These are phyloP conservation scores for Scutellaria galericulata DNA, from an alignment of 257 asterid species.

Conservation along the genomic window DNA sequence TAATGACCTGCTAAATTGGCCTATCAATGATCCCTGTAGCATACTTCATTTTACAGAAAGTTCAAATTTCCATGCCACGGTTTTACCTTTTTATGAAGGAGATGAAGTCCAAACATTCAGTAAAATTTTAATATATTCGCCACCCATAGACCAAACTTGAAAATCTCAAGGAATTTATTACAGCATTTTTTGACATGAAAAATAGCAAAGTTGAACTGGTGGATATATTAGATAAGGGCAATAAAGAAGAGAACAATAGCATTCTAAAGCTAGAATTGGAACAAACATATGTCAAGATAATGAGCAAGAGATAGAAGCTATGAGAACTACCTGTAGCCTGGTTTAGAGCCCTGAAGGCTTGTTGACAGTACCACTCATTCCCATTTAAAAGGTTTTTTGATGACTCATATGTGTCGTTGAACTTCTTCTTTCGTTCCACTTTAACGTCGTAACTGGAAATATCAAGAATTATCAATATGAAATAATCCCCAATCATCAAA, in stretches of 20 bases:
- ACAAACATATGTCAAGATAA: background rate
- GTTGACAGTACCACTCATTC: constrained; percentile 95
- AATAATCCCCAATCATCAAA: constrained; percentile 27
- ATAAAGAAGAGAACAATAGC: background rate
- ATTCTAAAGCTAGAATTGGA: constrained; percentile 9
- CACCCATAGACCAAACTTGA: background rate
- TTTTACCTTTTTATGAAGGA: background rate
- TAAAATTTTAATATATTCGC: background rate
- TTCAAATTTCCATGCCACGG: background rate
- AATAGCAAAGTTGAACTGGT: background rate
- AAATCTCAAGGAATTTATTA: background rate
- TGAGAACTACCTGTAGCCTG: constrained; percentile 83
- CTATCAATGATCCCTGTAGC: background rate
- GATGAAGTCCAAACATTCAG: background rate
- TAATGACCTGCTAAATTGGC: background rate
- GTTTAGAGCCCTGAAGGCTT: constrained; percentile 97
- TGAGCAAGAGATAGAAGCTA: background rate
- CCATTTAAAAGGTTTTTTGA: constrained; percentile 89
- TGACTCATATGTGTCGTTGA: constrained; percentile 66
- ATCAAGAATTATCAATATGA: constrained; percentile 34
- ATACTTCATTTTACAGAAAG: background rate
- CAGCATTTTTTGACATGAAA: background rate
- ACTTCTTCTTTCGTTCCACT: constrained; percentile 90
- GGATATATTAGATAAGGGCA: background rate
- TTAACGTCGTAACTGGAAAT: constrained; percentile 70